These are phyloP conservation scores for Chytriomyces sp. DNA, from an alignment of 192 early-diverging fungal species.

Conservation along the genomic window DNA sequence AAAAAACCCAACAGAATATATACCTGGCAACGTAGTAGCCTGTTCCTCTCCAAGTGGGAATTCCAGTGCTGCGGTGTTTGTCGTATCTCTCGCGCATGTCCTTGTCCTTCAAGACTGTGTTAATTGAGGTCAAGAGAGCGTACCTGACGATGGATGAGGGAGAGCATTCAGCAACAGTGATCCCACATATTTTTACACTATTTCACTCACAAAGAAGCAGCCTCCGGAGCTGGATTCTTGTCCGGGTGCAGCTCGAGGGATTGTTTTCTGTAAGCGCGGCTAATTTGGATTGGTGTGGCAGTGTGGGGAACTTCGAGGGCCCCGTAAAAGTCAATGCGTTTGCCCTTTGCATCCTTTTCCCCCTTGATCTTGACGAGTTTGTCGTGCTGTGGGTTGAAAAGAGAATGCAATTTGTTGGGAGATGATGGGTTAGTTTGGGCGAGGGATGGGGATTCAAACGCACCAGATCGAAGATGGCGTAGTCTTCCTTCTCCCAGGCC, in stretches of 20 bases:
- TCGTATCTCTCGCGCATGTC: conserved; percentile 52
- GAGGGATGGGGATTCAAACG: background rate
- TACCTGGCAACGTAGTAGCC: conserved; percentile 42
- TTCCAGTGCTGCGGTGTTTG: conserved; percentile 48
- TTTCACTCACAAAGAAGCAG: conserved; percentile 23
- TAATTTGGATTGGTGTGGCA: conserved; percentile 46
- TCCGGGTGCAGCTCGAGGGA: conserved; percentile 55
- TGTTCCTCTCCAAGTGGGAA: conserved; percentile 55
- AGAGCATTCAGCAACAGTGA: background rate
- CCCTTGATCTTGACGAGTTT: conserved; percentile 38
- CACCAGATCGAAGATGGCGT: conserved; percentile 52
- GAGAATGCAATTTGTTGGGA: background rate
- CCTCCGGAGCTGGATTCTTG: conserved; percentile 51
- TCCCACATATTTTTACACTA: background rate
- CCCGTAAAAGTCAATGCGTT: conserved; percentile 41
- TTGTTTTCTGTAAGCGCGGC: conserved; percentile 50
- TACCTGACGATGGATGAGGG: conserved; percentile 35
- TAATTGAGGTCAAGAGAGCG: conserved; percentile 51
- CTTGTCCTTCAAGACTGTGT: conserved; percentile 45
- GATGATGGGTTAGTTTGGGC: background rate
- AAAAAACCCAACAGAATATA: background rate
- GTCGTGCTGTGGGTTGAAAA: conserved; percentile 32
- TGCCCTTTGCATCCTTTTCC: conserved; percentile 27
- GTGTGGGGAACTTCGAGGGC: conserved; percentile 38
- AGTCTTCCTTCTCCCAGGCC: conserved; percentile 55